phyloP scores from a whole-genome alignment of 768 basidiomycete species.

The Mycena galericulata region DNA sequence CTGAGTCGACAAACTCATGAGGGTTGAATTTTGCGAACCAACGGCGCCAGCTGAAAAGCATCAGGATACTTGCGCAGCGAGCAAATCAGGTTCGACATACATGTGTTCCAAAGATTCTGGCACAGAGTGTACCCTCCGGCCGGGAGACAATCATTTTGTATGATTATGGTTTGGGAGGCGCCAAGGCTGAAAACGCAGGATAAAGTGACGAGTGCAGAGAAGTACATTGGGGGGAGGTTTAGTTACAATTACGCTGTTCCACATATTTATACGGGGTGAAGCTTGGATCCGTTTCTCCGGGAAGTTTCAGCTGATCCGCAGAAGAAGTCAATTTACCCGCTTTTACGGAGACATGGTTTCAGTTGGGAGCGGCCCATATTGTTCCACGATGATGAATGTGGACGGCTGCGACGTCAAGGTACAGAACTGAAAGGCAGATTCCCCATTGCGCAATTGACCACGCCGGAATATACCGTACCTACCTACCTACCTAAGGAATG shows the following conservation, averaged over 20 bases:
- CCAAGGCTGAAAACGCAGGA: conserved; percentile 20
- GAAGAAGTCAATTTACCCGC: conserved; percentile 27
- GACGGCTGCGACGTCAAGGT: no score
- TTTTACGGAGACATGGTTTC: neutral
- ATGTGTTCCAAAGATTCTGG: conserved; percentile 67
- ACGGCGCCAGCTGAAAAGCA: conserved; percentile 52
- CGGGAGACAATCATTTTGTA: conserved; percentile 56
- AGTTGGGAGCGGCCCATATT: neutral
- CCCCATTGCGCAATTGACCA: no score
- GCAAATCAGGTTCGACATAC: conserved; percentile 40
- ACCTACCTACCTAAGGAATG: no score
- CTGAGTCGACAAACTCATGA: conserved; percentile 53
- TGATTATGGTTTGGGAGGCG: conserved; percentile 56
- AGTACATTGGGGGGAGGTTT: conserved; percentile 15
- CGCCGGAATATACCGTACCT: no score
- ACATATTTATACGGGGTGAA: conserved; percentile 17
- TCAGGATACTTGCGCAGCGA: neutral
- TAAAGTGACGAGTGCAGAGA: conserved; percentile 5
- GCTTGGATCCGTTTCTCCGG: no score
- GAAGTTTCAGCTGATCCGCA: neutral
- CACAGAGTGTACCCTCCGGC: conserved; percentile 64
- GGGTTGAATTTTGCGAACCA: conserved; percentile 62
- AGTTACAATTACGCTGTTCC: neutral
- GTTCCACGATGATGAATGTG: no score
- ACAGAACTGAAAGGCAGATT: no score